Evolutionary conservation across 176 grass and related monocot species (phyloP).

Genomic region (Musa itinerans): DNA sequence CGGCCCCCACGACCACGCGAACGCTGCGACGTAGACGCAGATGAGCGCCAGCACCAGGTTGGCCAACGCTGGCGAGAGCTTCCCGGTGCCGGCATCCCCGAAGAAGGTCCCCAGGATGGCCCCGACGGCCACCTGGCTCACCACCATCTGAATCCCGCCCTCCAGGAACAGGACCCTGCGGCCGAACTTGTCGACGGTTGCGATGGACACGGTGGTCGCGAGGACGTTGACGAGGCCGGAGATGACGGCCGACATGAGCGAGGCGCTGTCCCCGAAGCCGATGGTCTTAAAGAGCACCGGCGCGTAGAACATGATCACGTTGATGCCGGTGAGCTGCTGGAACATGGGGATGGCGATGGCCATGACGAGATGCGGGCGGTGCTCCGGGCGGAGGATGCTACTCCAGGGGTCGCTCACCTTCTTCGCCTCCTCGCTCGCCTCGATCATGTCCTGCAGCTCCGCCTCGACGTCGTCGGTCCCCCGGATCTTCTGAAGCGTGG

Average conservation of each 20-base stretch:
- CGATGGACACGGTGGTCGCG: not conserved
- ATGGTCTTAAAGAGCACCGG: slow-evolving; percentile 57
- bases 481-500: not conserved
- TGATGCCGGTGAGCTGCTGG: slow-evolving; percentile 67
- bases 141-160: slow-evolving; percentile 2
- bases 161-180: not conserved
- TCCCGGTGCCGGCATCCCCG: slow-evolving; percentile 10
- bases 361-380: slow-evolving; percentile 43
- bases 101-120: slow-evolving; percentile 23
- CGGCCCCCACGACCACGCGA: slow-evolving; percentile 3
- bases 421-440: not conserved
- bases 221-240: slow-evolving; percentile 9
- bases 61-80: not conserved
- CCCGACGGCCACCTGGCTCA: slow-evolving; percentile 13
- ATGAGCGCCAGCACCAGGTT: not conserved
- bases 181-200: slow-evolving; percentile 19
- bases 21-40: not conserved
- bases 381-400: not conserved
- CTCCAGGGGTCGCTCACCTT: not conserved
- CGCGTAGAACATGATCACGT: slow-evolving; percentile 79
- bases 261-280: slow-evolving; percentile 32
- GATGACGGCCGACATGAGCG: slow-evolving; percentile 20
- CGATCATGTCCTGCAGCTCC: slow-evolving; percentile 5
- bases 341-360: slow-evolving; percentile 32
- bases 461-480: not conserved